Evolutionary conservation across 2,329 filamentous ascomycete genomes (phyloP).

Genomic region (Davidsoniella neocaledoniae): DNA sequence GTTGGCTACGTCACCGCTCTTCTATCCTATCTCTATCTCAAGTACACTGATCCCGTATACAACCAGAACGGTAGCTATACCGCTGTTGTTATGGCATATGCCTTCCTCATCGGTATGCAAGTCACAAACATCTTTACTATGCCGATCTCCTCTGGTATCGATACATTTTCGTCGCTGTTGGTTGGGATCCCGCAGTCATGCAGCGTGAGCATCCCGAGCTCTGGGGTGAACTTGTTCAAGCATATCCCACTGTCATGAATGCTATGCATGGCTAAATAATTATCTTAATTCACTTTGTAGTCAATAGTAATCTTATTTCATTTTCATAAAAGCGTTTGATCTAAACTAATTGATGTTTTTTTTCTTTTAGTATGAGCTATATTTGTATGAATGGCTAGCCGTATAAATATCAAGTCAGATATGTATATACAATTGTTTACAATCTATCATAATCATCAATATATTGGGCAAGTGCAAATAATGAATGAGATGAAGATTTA

Average conservation of each 20-base stretch:
- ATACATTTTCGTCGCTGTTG: conserved; percentile 72
- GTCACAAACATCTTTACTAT: conserved; percentile 82
- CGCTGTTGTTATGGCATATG: conserved; percentile 62
- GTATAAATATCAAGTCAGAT: too few species aligned
- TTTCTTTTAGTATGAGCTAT: not conserved
- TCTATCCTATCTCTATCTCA: conserved; percentile 71
- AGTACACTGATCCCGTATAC: conserved; percentile 66
- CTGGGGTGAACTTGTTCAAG: conserved; percentile 58
- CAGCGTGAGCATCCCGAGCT: conserved; percentile 67
- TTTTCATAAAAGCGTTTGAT: not conserved
- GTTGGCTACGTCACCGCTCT: conserved; percentile 70
- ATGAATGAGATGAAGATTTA: too few species aligned
- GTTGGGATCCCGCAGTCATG: conserved; percentile 56
- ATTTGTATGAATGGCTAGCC: too few species aligned
- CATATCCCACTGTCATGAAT: conserved; percentile 72
- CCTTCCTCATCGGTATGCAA: conserved; percentile 80
- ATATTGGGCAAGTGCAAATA: too few species aligned
- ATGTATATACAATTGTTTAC: too few species aligned
- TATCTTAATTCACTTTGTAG: not conserved
- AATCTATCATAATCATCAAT: too few species aligned
- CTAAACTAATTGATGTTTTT: not conserved
- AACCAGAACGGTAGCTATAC: conserved; percentile 54
- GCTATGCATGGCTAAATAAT: conserved; percentile 47
- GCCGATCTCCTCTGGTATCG: conserved; percentile 72
- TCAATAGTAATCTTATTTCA: not conserved